These are phyloP conservation scores for Fusarium sp. DNA, from an alignment of 2,329 filamentous ascomycete species.

Conservation along the genomic window DNA sequence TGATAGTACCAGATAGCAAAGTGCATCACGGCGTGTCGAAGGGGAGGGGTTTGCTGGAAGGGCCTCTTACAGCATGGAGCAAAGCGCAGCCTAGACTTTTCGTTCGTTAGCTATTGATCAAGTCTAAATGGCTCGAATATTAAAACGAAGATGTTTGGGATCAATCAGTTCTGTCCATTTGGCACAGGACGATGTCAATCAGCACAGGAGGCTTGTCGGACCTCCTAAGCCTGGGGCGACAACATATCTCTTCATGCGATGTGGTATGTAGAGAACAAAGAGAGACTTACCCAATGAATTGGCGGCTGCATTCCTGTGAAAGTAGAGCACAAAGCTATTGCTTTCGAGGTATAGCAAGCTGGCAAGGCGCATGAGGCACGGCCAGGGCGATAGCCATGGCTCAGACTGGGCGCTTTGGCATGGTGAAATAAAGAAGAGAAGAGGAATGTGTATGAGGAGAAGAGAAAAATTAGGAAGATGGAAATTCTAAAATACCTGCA, in stretches of 20 bases:
- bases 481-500: constrained; percentile 48
- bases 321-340: constrained; percentile 14
- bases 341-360: constrained; percentile 23
- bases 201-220: constrained; percentile 64
- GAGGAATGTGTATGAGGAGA: constrained; percentile 42
- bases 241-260: constrained; percentile 63
- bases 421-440: constrained; percentile 6
- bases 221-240: constrained; percentile 67
- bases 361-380: constrained; percentile 1
- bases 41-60: constrained; percentile 9
- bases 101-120: constrained; percentile 41
- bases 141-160: constrained; percentile 27
- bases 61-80: constrained; percentile 28
- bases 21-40: constrained; percentile 56
- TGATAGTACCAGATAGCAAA: constrained; percentile 62
- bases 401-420: constrained; percentile 9
- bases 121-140: constrained; percentile 8
- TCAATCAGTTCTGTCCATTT: constrained; percentile 69
- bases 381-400: not conserved
- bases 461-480: constrained; percentile 40
- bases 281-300: constrained; percentile 40
- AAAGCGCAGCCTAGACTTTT: constrained; percentile 32
- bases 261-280: constrained; percentile 7
- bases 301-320: constrained; percentile 10
- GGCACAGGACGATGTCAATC: constrained; percentile 69